phyloP scores from a whole-genome alignment of 1,139 yeast genomes.

The Candida tropicalis region DNA sequence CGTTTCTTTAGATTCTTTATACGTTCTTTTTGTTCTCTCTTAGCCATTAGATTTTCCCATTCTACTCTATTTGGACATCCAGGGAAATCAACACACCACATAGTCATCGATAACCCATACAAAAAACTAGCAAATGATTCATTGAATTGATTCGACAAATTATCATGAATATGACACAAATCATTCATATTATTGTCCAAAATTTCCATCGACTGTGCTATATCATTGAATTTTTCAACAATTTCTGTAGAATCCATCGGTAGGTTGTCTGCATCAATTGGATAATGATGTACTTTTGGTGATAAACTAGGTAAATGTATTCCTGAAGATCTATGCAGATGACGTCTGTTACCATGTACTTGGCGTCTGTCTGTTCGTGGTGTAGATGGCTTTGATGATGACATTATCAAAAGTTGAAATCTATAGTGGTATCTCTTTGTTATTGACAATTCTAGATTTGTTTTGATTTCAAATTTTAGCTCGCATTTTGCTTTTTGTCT shows the following conservation, averaged over 20 bases:
- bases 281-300: constrained; percentile 43
- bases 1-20: constrained; percentile 25
- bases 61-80: constrained; percentile 41
- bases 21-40: constrained; percentile 29
- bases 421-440: neutral
- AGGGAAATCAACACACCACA: constrained; percentile 67
- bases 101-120: constrained; percentile 63
- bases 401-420: constrained; percentile 8
- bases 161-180: constrained; percentile 52
- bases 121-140: constrained; percentile 64
- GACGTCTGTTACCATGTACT: constrained; percentile 21
- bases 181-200: constrained; percentile 48
- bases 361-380: constrained; percentile 17
- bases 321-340: constrained; percentile 46
- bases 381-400: constrained; percentile 25
- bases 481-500: neutral
- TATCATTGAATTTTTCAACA: constrained; percentile 38
- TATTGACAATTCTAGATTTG: constrained; percentile 1
- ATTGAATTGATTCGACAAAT: constrained; percentile 53
- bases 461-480: neutral
- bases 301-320: constrained; percentile 42
- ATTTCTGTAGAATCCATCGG: constrained; percentile 40
- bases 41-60: constrained; percentile 34
- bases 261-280: constrained; percentile 40
- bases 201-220: constrained; percentile 57